These are phyloP conservation scores for Lachnellula hyalina DNA, from an alignment of 2,329 filamentous ascomycete genomes.

Conservation along the genomic window DNA sequence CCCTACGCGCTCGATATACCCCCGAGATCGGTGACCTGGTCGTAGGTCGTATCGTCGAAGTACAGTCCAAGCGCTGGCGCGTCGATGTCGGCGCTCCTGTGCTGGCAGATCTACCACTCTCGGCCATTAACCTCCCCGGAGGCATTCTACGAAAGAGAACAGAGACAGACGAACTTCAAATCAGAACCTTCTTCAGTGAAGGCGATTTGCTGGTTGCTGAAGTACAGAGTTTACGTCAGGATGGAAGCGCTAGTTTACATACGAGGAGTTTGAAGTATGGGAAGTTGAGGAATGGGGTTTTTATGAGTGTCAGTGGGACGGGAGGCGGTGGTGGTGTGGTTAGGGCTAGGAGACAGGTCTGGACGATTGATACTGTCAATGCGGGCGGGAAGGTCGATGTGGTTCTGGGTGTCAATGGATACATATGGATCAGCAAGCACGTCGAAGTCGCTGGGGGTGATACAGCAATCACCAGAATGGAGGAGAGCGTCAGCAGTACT, in stretches of 20 bases:
- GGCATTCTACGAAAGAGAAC: slow-evolving; percentile 88
- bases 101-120: slow-evolving; percentile 78
- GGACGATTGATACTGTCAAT: slow-evolving; percentile 62
- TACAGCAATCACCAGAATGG: slow-evolving; percentile 70
- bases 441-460: slow-evolving; percentile 50
- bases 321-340: slow-evolving; percentile 80
- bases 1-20: slow-evolving; percentile 85
- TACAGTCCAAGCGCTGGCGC: slow-evolving; percentile 90
- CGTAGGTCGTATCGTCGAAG: slow-evolving; percentile 87
- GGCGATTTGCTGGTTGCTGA: slow-evolving; percentile 92
- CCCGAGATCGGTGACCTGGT: slow-evolving; percentile 96
- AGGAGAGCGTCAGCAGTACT: slow-evolving; percentile 77
- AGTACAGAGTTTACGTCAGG: slow-evolving; percentile 81
- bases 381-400: slow-evolving; percentile 70
- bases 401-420: slow-evolving; percentile 90
- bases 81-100: slow-evolving; percentile 88
- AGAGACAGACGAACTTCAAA: slow-evolving; percentile 94
- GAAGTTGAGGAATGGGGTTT: slow-evolving; percentile 89
- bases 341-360: slow-evolving; percentile 77
- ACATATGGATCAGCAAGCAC: slow-evolving; percentile 91
- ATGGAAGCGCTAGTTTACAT: slow-evolving; percentile 83
- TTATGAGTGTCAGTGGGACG: slow-evolving; percentile 73
- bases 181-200: slow-evolving; percentile 94
- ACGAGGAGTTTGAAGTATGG: slow-evolving; percentile 90
- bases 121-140: slow-evolving; percentile 88